Evolutionary conservation across 495 filamentous ascomycete genomes (phyloP).

Genomic region (Oleoguttula mirabilis): DNA sequence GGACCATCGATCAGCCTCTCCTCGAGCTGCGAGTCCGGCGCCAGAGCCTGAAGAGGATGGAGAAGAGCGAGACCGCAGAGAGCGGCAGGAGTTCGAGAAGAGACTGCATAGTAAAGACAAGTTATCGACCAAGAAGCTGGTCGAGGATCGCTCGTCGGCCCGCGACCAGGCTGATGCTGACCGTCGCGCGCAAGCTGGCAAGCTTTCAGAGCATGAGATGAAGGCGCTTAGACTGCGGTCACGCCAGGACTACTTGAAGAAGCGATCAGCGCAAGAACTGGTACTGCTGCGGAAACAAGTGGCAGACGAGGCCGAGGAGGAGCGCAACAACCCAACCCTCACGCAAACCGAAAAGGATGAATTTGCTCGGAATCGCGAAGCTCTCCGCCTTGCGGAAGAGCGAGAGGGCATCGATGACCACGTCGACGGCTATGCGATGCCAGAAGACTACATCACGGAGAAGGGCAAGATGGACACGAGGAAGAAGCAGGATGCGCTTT

Average conservation of each 20-base stretch:
- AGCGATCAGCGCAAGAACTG: slow-evolving; percentile 75
- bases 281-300: slow-evolving; percentile 82
- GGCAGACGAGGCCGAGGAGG: slow-evolving; percentile 74
- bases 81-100: slow-evolving; percentile 63
- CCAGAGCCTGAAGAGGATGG: slow-evolving; percentile 37
- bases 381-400: slow-evolving; percentile 79
- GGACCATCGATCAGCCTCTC: slow-evolving; percentile 42
- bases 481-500: slow-evolving; percentile 80
- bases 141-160: slow-evolving; percentile 48
- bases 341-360: slow-evolving; percentile 74
- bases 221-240: slow-evolving; percentile 69
- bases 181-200: slow-evolving; percentile 49
- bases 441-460: slow-evolving; percentile 88
- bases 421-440: slow-evolving; percentile 85
- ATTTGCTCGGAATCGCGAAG: slow-evolving; percentile 80
- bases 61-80: slow-evolving; percentile 56
- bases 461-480: slow-evolving; percentile 82
- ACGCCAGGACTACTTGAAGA: slow-evolving; percentile 85
- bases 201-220: slow-evolving; percentile 47
- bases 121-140: slow-evolving; percentile 53
- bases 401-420: slow-evolving; percentile 80
- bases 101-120: slow-evolving; percentile 59
- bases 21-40: slow-evolving; percentile 24
- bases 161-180: slow-evolving; percentile 46
- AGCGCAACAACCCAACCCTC: slow-evolving; percentile 62